Base-by-base conservation (phyloP, 768 basidiomycete species). In the Lactifluus hygrophoroides region DNA sequence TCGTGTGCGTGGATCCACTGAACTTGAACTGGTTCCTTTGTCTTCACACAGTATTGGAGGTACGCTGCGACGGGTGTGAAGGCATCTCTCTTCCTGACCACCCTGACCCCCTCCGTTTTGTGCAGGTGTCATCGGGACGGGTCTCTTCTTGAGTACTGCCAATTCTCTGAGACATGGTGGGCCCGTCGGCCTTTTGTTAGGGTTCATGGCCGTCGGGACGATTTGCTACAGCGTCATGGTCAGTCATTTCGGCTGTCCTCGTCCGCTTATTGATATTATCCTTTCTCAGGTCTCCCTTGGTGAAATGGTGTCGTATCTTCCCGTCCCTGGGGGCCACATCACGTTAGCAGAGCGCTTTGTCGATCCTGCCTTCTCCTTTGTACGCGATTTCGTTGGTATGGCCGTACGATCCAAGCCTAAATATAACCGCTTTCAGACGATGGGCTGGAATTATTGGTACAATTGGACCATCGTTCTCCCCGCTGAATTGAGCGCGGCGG, bases 341-440 rank as follows among this genome's bases (percentile, higher is more conserved):
- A 88, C 77, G 59, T 72, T 92, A 17, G 84, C 90, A 0, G 89
- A 86, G 68, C 86, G 90, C 32, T 93, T 92, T 65, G 84, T 92
- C 8, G 81, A 89, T 60, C 85, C 82, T 16, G 85, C 87, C 1
- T 74, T 88, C 59, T 86, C 87, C n/a, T 75, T 75, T n/a, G 61
- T 62, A 48, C 9, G 53, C 28, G 3, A n/a, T 37, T 37, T 19
- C 13, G 21, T 10, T 19, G 25, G 44, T 49, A 30, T 47, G 8
- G 21, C 3, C 23, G 17, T 32, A 9, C 14, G 28, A 27, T 10
- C 25, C 7, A 8, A 21, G 4, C 19, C 21, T 19, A 34, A 17
- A 49, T 21, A 49, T 21, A 35, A 2, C 13, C 23, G 23, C 47
- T 5, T 54, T 34, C 52, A 62, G 61, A 72, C 67, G 66, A 72